A percentile compares a stretch with the other conserved stretches of the same genome.
Evolutionary conservation across 257 asterid species (phyloP).

Genomic region (Plantago ovata): DNA sequence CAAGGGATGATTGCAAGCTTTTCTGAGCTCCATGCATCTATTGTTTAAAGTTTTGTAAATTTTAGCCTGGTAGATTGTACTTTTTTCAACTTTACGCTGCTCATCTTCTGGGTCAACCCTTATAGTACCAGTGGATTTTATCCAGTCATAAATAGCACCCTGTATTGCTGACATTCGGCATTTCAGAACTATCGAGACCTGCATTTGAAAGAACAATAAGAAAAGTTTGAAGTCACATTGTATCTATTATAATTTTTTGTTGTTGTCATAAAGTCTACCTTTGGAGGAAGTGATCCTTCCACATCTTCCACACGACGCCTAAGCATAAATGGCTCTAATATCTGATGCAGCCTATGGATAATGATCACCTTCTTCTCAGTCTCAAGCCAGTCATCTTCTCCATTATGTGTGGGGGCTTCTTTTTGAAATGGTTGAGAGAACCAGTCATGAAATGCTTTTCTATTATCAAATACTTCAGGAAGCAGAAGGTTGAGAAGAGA

Average conservation of each 20-base stretch:
- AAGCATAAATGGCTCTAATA: constrained; percentile 99
- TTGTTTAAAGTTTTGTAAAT: constrained; percentile 65
- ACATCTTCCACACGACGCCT: constrained; percentile 99
- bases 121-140: constrained; percentile 89
- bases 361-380: constrained; percentile 97
- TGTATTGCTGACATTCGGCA: constrained; percentile 99
- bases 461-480: constrained; percentile 96
- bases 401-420: constrained; percentile 75
- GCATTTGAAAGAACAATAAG: constrained; percentile 41
- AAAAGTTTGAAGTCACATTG: constrained; percentile 16
- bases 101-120: constrained; percentile 99
- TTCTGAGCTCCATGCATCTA: constrained; percentile 98
- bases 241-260: constrained; percentile 14
- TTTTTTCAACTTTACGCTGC: constrained; percentile 64
- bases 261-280: constrained; percentile 48
- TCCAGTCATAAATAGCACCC: constrained; percentile 94
- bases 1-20: constrained; percentile 94
- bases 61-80: constrained; percentile 80
- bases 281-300: constrained; percentile 99
- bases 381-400: constrained; percentile 99
- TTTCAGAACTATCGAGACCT: constrained; percentile 89
- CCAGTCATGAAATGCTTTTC: constrained; percentile 99
- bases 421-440: constrained; percentile 96
- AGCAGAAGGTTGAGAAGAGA: constrained; percentile 92
- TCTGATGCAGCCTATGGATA: constrained; percentile 97